A percentile compares a stretch with the other conserved stretches of the same genome.
phyloP scores from a whole-genome alignment of 495 filamentous ascomycete species.

The Neurospora sp. region DNA sequence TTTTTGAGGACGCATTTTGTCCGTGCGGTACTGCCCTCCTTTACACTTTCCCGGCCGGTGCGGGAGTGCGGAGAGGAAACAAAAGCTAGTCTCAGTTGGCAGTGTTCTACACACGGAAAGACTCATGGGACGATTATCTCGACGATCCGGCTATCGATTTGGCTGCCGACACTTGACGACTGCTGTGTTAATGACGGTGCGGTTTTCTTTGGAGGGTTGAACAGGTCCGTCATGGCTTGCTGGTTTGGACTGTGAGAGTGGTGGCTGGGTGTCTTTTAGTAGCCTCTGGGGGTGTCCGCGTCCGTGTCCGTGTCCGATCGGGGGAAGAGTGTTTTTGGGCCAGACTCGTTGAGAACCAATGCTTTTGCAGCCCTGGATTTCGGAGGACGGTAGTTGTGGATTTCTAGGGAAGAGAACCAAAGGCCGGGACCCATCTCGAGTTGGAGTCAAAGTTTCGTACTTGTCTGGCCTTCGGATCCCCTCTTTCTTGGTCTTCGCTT shows the following conservation, averaged over 20 bases:
- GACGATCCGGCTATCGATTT: constrained; percentile 24
- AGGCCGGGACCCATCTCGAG: constrained; percentile 77
- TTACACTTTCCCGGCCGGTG: constrained; percentile 13
- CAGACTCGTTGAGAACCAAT: constrained; percentile 10
- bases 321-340: not conserved
- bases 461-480: constrained; percentile 51
- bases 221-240: constrained; percentile 2
- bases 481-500: constrained; percentile 10
- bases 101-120: constrained; percentile 61
- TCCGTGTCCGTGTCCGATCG: not conserved
- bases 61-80: constrained; percentile 56
- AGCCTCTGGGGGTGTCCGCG: constrained; percentile 2
- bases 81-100: constrained; percentile 80
- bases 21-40: constrained; percentile 55
- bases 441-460: constrained; percentile 92
- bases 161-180: constrained; percentile 27
- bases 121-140: constrained; percentile 28
- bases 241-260: not conserved
- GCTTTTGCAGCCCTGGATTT: not conserved
- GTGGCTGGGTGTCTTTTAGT: constrained; percentile 1
- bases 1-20: constrained; percentile 83
- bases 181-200: constrained; percentile 29
- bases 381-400: constrained; percentile 8
- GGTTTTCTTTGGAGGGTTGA: constrained; percentile 6
- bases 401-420: constrained; percentile 4